Evolutionary conservation across 768 basidiomycete genomes (phyloP).

Genomic region (Candolleomyces efflorescens): DNA sequence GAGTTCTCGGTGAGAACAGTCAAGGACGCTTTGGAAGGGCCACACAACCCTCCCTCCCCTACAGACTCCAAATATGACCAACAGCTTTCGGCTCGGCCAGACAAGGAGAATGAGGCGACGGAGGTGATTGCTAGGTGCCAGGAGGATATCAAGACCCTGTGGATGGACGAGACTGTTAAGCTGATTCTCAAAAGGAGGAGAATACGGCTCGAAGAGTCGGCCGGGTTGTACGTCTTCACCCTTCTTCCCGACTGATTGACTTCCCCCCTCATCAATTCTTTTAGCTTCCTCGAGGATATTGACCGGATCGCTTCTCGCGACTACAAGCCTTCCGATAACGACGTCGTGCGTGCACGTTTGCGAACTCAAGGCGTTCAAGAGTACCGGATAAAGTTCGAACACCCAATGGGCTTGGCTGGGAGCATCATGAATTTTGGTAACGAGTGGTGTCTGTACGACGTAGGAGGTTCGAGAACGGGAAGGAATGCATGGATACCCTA

Average conservation of each 20-base stretch:
- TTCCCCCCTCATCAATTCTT: neutral
- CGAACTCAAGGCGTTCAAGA: conserved; percentile 73
- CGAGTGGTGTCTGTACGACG: conserved; percentile 67
- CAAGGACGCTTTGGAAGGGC: conserved; percentile 2
- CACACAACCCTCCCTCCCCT: neutral
- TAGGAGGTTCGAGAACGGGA: conserved; percentile 72
- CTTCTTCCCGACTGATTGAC: neutral
- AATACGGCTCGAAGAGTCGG: conserved; percentile 53
- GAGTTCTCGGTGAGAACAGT: conserved; percentile 5
- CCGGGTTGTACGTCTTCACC: conserved; percentile 53
- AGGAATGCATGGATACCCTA: conserved; percentile 80
- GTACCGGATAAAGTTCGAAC: conserved; percentile 46
- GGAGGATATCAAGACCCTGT: conserved; percentile 59
- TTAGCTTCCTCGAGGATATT: conserved; percentile 66
- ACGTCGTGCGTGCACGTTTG: conserved; percentile 67
- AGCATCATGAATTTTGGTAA: conserved; percentile 24
- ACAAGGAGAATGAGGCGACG: conserved; percentile 28
- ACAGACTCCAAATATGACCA: neutral
- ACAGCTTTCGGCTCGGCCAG: too few relatives aligned
- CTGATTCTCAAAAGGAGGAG: conserved; percentile 39
- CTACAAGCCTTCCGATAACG: conserved; percentile 66
- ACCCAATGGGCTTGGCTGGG: conserved; percentile 14
- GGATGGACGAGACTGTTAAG: conserved; percentile 55
- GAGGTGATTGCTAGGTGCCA: conserved; percentile 55
- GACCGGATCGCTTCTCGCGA: conserved; percentile 56